Evolutionary conservation across 2,329 filamentous ascomycete genomes (phyloP), one percentile per base, ranked within the genome.

Genomic region (Fusarium graminum): DNA sequence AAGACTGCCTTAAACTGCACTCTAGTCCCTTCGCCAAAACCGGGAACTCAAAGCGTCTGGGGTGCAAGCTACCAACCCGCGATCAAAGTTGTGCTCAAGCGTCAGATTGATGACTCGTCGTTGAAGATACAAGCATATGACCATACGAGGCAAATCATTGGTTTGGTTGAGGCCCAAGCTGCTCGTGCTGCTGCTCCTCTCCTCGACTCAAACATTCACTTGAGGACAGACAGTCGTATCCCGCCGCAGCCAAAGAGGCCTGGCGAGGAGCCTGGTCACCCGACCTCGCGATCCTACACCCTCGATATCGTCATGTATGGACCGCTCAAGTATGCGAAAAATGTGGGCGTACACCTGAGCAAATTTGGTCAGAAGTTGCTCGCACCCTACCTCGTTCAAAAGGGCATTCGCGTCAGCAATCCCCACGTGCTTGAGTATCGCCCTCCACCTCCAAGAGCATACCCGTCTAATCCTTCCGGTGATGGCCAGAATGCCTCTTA

Each of bases 261-360:
- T 0, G 84, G 83, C n/a, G 92, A 97, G 70, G 80, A 82, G 34
- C 81, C 86, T 16, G 91, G 92, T 34, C 80, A 86, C 53, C 75
- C 82, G 1, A 86, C 85, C 4, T 93, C 91, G 2, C 80, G 82
- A 19, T 78, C 82, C 4, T 88, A 91, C 61, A 82, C 82, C 13
- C 82, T 94, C 26, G 88, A 91, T 22, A 81, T 97, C 26, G 92
- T 92, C 69, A 75, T 98, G 9, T 97, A 95, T 72, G 93, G 92
- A 1, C 89, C 91, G 8, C 83, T 89, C 36, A 89, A 87, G 57
- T 85, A 86, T 62, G 88, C 86, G 4, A 81, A 82, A 12, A 81
- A 83, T 11, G 85, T 97, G 38, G 94, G 92, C 3, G 85, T 80
- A 51, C 86, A 87, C 57, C 82, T 97, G 50, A 73, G 61, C 59